phyloP scores from a whole-genome alignment of 352 stramenopile species.

The Globisporangium heterothallicum region DNA sequence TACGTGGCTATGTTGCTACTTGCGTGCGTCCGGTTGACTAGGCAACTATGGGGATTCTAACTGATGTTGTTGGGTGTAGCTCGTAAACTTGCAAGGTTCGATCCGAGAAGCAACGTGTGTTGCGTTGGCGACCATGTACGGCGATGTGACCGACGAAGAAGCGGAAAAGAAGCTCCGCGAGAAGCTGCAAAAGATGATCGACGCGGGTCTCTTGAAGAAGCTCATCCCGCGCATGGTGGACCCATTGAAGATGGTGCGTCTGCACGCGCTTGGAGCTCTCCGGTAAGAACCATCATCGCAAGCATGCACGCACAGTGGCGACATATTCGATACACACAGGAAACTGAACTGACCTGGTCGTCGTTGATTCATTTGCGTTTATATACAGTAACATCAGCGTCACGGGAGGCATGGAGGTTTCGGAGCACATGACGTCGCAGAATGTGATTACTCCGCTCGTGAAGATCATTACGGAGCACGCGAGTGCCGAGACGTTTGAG shows the following conservation, averaged over 20 bases:
- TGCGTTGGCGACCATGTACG: conserved; percentile 80
- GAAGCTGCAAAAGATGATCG: conserved; percentile 76
- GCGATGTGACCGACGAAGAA: conserved; percentile 54
- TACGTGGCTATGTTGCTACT: conserved; percentile 12
- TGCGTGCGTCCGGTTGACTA: no score
- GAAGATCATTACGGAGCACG: conserved; percentile 61
- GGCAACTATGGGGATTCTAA: no score
- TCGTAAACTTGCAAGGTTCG: conserved; percentile 69
- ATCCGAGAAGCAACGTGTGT: conserved; percentile 85
- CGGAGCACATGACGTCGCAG: conserved; percentile 69
- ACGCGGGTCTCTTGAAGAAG: conserved; percentile 71
- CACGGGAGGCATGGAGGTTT: conserved; percentile 78
- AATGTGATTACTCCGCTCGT: conserved; percentile 76
- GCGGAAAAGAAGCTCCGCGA: conserved; percentile 46
- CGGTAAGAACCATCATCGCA: conserved; percentile 20
- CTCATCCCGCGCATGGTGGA: conserved; percentile 83
- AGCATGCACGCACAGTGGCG: no score
- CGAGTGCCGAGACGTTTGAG: conserved; percentile 42
- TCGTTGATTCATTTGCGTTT: no score
- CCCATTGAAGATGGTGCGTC: conserved; percentile 77
- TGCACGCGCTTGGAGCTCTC: conserved; percentile 74
- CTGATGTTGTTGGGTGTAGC: conserved; percentile 19
- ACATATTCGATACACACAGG: no score
- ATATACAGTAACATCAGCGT: conserved; percentile 84
- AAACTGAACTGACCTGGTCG: no score